Evolutionary conservation across 2,329 filamentous ascomycete species (phyloP).

Genomic region (Ceratocystis colombiana): DNA sequence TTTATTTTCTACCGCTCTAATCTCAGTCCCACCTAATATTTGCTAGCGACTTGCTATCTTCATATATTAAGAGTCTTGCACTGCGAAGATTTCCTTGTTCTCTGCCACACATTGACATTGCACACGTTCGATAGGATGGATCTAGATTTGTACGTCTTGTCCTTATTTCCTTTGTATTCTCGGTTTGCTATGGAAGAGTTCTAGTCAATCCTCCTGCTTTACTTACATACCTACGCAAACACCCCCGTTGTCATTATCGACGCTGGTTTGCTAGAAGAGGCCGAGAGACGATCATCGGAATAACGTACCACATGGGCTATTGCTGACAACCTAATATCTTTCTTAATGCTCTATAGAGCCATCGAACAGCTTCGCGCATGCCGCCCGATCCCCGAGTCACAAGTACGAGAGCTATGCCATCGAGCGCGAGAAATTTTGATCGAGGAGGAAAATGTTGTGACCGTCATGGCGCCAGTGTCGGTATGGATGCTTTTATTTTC

Average conservation of each 20-base stretch:
- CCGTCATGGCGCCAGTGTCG: conserved; percentile 87
- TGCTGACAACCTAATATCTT: conserved; percentile 3
- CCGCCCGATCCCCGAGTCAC: conserved; percentile 85
- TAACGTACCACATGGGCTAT: not conserved
- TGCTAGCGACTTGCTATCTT: not conserved
- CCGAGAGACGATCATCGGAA: not conserved
- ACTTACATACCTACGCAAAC: too few species aligned
- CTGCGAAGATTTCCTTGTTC: not conserved
- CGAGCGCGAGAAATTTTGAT: conserved; percentile 93
- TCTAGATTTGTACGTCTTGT: conserved; percentile 63
- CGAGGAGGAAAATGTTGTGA: conserved; percentile 94
- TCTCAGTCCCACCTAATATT: not conserved
- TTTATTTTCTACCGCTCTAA: too few species aligned
- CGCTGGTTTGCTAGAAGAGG: not conserved
- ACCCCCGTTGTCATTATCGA: not conserved
- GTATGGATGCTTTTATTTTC: conserved; percentile 39
- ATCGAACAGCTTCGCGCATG: conserved; percentile 94
- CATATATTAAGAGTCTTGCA: not conserved
- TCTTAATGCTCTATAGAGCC: conserved; percentile 47
- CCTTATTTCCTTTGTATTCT: not conserved
- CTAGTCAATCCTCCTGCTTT: too few species aligned
- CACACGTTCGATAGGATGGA: conserved; percentile 52
- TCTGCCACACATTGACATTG: not conserved
- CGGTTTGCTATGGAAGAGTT: not conserved
- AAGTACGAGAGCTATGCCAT: conserved; percentile 94